These are phyloP conservation scores for Hondaea fermentalgiana DNA, from an alignment of 108 stramenopile genomes.

Conservation along the genomic window DNA sequence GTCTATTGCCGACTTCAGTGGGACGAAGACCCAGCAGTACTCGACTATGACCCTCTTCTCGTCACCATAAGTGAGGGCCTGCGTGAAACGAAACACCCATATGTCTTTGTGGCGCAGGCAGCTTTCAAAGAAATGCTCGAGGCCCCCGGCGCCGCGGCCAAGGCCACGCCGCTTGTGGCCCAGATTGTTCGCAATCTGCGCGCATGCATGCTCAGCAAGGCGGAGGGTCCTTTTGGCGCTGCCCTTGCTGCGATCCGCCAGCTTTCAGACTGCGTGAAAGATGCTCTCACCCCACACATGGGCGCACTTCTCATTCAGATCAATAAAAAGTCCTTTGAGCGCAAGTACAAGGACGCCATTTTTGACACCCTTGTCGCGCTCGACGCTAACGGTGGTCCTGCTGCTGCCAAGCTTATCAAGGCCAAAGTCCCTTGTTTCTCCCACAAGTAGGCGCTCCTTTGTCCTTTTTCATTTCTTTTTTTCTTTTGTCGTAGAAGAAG, in stretches of 20 bases:
- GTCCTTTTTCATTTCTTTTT: too few relatives aligned
- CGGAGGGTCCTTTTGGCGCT: neutral
- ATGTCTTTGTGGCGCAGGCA: neutral
- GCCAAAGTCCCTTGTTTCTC: slow-evolving; percentile 4
- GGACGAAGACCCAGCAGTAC: slow-evolving; percentile 2
- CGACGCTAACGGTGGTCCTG: neutral
- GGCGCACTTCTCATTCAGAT: slow-evolving; percentile 5
- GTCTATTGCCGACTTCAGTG: neutral
- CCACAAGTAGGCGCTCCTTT: neutral
- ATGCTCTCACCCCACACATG: neutral
- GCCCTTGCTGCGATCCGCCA: neutral
- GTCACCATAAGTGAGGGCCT: neutral
- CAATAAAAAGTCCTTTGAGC: slow-evolving; percentile 11
- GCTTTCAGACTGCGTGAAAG: neutral
- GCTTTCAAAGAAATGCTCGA: slow-evolving; percentile 10
- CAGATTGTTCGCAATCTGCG: neutral
- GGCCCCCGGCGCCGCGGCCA: neutral
- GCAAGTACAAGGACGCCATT: neutral
- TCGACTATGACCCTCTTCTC: neutral
- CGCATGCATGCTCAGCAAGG: neutral
- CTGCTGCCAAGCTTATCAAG: neutral
- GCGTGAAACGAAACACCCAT: neutral
- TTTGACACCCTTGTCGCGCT: neutral
- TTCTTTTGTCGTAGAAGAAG: too few relatives aligned
- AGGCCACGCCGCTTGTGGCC: neutral